These are phyloP conservation scores for Saprolegnia diclina DNA, from an alignment of 352 stramenopile species.

Conservation along the genomic window DNA sequence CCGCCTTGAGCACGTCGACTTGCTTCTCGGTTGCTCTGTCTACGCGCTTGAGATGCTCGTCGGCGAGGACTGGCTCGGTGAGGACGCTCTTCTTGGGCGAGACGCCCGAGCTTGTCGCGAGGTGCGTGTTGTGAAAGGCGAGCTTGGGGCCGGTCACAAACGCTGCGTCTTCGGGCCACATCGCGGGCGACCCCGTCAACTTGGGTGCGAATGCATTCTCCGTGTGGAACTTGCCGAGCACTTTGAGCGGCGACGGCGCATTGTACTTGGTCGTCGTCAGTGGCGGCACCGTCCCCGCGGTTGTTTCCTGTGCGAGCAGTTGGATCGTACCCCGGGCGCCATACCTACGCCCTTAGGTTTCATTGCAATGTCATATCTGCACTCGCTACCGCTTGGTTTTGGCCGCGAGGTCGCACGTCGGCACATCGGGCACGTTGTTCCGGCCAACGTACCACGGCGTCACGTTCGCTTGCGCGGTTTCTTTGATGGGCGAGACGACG, in stretches of 20 bases:
- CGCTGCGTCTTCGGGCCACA: slow-evolving; percentile 5
- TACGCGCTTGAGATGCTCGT: not conserved
- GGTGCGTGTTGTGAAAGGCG: not conserved
- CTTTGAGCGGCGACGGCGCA: not conserved
- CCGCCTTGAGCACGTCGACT: not conserved
- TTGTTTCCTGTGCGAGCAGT: not conserved
- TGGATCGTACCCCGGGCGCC: slow-evolving; percentile 1
- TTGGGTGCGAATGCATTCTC: not conserved
- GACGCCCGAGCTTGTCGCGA: not conserved
- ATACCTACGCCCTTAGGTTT: slow-evolving; percentile 1
- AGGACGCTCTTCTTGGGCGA: not conserved
- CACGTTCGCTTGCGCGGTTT: not conserved
- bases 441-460: slow-evolving; percentile 12
- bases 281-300: slow-evolving; percentile 2
- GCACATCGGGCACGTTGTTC: not conserved
- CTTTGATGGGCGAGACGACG: slow-evolving; percentile 7
- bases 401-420: not conserved
- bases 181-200: not conserved
- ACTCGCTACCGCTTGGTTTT: slow-evolving; percentile 5
- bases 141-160: not conserved
- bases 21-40: not conserved
- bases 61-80: not conserved
- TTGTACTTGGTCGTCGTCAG: not conserved
- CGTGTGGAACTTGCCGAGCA: slow-evolving; percentile 6
- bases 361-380: not conserved